Conservation (phyloP, 2,329 filamentous ascomycete genomes). For the Fusarium buharicum region DNA sequence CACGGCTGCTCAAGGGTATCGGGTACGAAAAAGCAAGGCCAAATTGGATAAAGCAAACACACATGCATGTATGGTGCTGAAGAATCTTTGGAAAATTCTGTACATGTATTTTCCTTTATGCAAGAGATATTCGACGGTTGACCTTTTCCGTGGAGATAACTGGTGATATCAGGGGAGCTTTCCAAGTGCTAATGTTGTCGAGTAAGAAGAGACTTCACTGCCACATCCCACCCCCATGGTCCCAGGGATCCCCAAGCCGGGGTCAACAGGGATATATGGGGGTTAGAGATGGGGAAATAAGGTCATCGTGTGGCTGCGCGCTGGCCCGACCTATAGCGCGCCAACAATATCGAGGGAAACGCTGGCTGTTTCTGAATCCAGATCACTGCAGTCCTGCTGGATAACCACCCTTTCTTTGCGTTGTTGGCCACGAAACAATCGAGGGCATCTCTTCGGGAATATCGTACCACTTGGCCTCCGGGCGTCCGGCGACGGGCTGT, state of each 20-base stretch:
- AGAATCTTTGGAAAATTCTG: conserved; percentile 5
- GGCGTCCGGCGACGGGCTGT: conserved; percentile 26
- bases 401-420: not conserved
- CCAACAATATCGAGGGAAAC: conserved; percentile 16
- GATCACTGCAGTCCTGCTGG: conserved; percentile 8
- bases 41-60: conserved; percentile 4
- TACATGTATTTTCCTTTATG: too few species aligned
- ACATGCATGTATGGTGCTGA: conserved; percentile 4
- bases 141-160: not conserved
- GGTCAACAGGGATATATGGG: conserved; percentile 18
- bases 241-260: conserved; percentile 18
- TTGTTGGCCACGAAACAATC: conserved; percentile 8
- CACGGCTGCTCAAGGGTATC: not conserved
- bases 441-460: conserved; percentile 4
- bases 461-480: conserved; percentile 27
- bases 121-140: not conserved
- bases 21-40: conserved; percentile 1
- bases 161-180: not conserved
- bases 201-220: conserved; percentile 7
- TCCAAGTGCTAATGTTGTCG: not conserved
- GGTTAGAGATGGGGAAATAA: conserved; percentile 24
- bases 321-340: not conserved
- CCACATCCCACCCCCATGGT: conserved; percentile 24
- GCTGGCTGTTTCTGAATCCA: conserved; percentile 16
- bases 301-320: conserved; percentile 14